Conservation (phyloP, 371 early-diverging fungal species). For the Circinella umbellata region DNA sequence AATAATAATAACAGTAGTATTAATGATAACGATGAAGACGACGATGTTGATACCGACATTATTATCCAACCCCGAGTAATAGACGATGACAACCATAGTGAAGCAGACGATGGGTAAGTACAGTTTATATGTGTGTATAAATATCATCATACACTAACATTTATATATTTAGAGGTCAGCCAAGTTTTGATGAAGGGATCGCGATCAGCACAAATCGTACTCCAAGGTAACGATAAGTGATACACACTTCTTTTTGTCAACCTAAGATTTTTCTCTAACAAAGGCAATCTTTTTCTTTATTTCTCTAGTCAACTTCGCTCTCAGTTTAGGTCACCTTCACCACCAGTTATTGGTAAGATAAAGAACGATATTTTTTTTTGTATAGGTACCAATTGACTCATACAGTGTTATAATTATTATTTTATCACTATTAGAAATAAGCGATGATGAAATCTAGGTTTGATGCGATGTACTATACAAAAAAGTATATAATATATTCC, state of each 20-base stretch:
- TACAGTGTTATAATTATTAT: neutral
- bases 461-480: neutral
- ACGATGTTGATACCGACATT: too few relatives aligned
- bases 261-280: neutral
- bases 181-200: too few relatives aligned
- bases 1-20: neutral
- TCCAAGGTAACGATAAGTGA: too few relatives aligned
- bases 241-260: too few relatives aligned
- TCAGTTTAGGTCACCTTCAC: neutral
- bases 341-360: conserved; percentile 1
- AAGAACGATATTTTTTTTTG: neutral
- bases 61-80: too few relatives aligned
- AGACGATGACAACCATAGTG: neutral
- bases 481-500: too few relatives aligned
- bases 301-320: neutral
- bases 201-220: too few relatives aligned
- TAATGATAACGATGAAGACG: neutral
- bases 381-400: neutral
- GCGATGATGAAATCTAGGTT: neutral
- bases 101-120: too few relatives aligned
- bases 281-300: neutral
- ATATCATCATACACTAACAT: too few relatives aligned
- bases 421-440: neutral
- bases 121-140: too few relatives aligned
- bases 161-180: too few relatives aligned